Evolutionary conservation across 495 filamentous ascomycete genomes (phyloP), one percentile per base, ranked within the genome.

Genomic region (Penicillium canariense): DNA sequence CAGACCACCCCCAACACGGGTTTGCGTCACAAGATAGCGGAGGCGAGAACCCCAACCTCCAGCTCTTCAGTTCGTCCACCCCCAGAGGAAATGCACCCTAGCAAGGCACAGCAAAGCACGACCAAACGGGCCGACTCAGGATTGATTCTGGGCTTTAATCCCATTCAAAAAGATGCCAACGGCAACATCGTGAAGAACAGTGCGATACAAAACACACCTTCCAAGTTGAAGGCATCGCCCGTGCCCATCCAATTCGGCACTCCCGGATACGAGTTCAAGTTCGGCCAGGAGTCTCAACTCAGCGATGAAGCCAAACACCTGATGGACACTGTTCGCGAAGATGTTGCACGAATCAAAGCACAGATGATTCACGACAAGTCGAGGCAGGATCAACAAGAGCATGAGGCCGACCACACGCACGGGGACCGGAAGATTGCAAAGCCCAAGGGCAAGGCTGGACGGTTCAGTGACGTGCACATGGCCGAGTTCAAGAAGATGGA

Each of bases 401-500:
- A 64, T 7, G 61, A 70, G 38, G 58, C 55, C 5, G 76, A 79
- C 34, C 53, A 70, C 15, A 31, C 58, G 9, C 69, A 68, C 26
- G 76, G 71, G 40, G 78, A 73, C 12, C 85, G 91, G 53, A 90
- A 83, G 70, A 88, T 95, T 56, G 90, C 86, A 5, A 77, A 80
- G 43, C 82, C 91, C 17, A 94, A 87, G 70, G 87, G 90, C 46
- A 93, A 86, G 66, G 77, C 80, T 42, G 74, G 84, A 32, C 81
- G 91, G 4, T 97, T 85, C 72, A 95, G 89, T 61, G 83, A 89
- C 51, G 83, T 80, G 45, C 91, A 97, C 65, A 88, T 88, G 82
- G 82, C 84, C 45, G 80, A 91, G 63, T 97, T 97, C 75, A 90
- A 87, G 71, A 97, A 94, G 78, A 96, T 97, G 91, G 90, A 96